Conservation (phyloP, 2,329 filamentous ascomycete species). For the Beauveria sp. region DNA sequence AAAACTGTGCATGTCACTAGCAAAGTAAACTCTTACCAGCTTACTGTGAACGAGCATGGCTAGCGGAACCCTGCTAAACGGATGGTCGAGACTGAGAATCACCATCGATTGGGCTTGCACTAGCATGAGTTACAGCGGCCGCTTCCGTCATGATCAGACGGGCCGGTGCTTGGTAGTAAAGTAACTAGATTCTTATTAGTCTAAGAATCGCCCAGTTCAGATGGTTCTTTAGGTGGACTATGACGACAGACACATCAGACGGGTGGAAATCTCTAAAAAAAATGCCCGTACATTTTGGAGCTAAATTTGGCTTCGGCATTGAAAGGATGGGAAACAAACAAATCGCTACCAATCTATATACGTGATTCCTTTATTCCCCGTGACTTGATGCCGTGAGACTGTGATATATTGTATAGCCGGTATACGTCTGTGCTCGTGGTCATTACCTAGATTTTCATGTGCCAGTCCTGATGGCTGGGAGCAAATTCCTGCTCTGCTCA, state of each 20-base stretch:
- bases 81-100: not conserved
- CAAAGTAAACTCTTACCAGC: too few relatives aligned
- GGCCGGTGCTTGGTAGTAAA: not conserved
- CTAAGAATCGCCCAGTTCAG: not conserved
- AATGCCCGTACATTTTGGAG: not conserved
- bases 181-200: not conserved
- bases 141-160: not conserved
- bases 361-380: not conserved
- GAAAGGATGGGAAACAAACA: not conserved
- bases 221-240: not conserved
- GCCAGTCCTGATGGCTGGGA: not conserved
- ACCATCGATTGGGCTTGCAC: not conserved
- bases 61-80: not conserved
- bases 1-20: too few relatives aligned
- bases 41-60: not conserved
- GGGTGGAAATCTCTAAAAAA: not conserved
- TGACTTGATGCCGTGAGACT: not conserved
- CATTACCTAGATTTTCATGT: not conserved
- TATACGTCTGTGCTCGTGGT: constrained; percentile 2
- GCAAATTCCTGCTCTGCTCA: not conserved
- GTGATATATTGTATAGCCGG: not conserved
- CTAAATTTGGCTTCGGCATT: not conserved
- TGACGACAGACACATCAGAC: not conserved
- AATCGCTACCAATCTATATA: not conserved
- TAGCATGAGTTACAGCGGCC: not conserved